A percentile compares a stretch with the other conserved stretches of the same genome.
Evolutionary conservation across 345 rosid genomes (phyloP).

Genomic region (Ailanthus altissimus): DNA sequence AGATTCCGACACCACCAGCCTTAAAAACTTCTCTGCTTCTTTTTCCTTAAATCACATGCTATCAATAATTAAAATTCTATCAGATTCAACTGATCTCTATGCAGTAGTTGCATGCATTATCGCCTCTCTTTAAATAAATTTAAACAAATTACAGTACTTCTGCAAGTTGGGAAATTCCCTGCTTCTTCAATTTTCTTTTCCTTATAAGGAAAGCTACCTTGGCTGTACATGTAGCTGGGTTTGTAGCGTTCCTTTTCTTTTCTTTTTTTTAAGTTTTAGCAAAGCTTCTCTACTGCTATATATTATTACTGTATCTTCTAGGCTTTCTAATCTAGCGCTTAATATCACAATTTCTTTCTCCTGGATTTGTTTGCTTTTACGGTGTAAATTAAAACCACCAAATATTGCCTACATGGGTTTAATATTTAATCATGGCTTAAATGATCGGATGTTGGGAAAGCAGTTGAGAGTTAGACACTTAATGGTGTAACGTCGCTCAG

Average conservation of each 20-base stretch:
- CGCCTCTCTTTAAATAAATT: not conserved
- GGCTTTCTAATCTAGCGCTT: not conserved
- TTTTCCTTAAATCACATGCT: not conserved
- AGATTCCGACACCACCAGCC: constrained; percentile 49
- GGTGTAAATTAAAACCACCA: not conserved
- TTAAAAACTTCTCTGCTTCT: not conserved
- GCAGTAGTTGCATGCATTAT: constrained; percentile 17
- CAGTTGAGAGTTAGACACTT: not conserved
- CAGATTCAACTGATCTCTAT: not conserved
- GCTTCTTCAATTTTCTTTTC: not conserved
- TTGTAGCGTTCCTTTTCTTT: not conserved
- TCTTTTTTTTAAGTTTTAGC: not conserved
- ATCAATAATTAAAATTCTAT: not conserved
- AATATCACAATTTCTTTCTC: not conserved
- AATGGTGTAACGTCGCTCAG: constrained; percentile 5
- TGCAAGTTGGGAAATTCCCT: not conserved
- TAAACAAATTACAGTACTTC: not conserved
- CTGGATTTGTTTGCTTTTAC: not conserved
- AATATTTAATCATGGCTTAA: not conserved
- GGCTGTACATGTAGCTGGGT: not conserved
- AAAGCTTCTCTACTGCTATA: not conserved
- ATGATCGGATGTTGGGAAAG: not conserved
- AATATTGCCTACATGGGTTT: not conserved
- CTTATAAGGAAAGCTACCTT: not conserved
- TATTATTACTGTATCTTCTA: not conserved